These are phyloP conservation scores for Candida pini DNA, from an alignment of 805 yeast genomes.

Conservation along the genomic window DNA sequence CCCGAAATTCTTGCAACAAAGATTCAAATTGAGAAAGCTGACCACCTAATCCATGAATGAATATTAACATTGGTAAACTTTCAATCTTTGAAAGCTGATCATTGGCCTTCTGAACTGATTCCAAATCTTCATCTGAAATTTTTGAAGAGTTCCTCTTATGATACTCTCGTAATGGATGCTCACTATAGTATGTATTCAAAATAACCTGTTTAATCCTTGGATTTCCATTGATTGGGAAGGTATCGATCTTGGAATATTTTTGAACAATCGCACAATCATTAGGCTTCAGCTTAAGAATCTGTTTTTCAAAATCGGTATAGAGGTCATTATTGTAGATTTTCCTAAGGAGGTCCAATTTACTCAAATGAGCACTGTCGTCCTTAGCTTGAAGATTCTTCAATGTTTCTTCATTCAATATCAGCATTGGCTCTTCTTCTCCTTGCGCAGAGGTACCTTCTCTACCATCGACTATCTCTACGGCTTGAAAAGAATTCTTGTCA, in stretches of 20 bases:
- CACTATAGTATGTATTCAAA: conserved; percentile 39
- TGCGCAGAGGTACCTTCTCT: too few relatives aligned
- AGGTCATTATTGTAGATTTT: conserved; percentile 14
- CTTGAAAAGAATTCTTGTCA: too few relatives aligned
- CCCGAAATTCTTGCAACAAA: conserved; percentile 55
- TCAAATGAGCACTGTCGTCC: conserved; percentile 6
- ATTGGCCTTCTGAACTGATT: conserved; percentile 13
- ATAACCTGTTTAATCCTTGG: conserved; percentile 27
- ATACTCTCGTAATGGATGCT: conserved; percentile 42
- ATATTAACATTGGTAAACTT: conserved; percentile 53
- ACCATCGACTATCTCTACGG: too few relatives aligned
- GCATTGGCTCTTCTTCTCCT: too few relatives aligned
- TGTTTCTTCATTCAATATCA: conserved; percentile 12
- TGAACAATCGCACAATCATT: conserved; percentile 51
- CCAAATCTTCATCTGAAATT: conserved; percentile 8
- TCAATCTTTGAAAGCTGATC: conserved; percentile 32
- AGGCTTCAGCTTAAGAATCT: conserved; percentile 38
- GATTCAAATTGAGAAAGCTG: conserved; percentile 81
- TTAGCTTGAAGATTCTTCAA: conserved; percentile 15
- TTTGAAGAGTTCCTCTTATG: conserved; percentile 23
- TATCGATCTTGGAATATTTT: conserved; percentile 38
- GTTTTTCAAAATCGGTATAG: conserved; percentile 35
- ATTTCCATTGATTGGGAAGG: conserved; percentile 29
- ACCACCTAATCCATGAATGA: conserved; percentile 90
- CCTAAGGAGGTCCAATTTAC: conserved; percentile 4